Percentiles rank a stretch among this genome's conserved stretches.
phyloP scores from a whole-genome alignment of 768 basidiomycete genomes.

The Pulveroboletus sp. region DNA sequence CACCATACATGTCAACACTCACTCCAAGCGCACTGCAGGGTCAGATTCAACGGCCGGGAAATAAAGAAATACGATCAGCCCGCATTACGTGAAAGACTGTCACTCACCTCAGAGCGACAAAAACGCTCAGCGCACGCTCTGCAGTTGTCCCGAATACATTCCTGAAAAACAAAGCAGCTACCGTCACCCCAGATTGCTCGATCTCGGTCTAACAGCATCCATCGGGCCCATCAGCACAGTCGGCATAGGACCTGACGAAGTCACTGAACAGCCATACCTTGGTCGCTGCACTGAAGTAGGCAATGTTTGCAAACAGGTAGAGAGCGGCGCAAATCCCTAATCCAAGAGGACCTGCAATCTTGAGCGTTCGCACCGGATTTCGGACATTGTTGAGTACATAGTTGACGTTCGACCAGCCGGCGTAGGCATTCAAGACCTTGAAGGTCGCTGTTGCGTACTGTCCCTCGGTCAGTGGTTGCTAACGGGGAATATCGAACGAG shows the following conservation, averaged over 20 bases:
- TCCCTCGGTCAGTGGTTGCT: neutral
- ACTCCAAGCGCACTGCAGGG: slow-evolving; percentile 35
- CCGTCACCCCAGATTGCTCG: slow-evolving; percentile 44
- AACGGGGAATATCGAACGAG: neutral
- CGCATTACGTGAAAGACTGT: neutral
- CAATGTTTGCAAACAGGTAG: slow-evolving; percentile 54
- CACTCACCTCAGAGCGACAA: slow-evolving; percentile 52
- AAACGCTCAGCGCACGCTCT: slow-evolving; percentile 51
- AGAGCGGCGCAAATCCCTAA: slow-evolving; percentile 49
- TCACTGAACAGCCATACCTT: too few relatives aligned
- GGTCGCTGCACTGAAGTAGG: slow-evolving; percentile 45
- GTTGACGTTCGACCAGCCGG: slow-evolving; percentile 55
- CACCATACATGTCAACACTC: neutral
- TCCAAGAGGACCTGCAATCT: slow-evolving; percentile 58
- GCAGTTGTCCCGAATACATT: slow-evolving; percentile 55
- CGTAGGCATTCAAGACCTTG: slow-evolving; percentile 49
- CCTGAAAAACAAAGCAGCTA: slow-evolving; percentile 57
- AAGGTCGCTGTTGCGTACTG: slow-evolving; percentile 60
- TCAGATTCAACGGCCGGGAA: neutral
- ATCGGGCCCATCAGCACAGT: neutral
- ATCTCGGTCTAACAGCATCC: slow-evolving; percentile 38
- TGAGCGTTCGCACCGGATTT: slow-evolving; percentile 56
- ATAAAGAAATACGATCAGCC: neutral
- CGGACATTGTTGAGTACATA: slow-evolving; percentile 51
- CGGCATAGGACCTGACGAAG: too few relatives aligned